These are phyloP conservation scores for Onygena corvina DNA, from an alignment of 2,329 filamentous ascomycete species.

Conservation along the genomic window DNA sequence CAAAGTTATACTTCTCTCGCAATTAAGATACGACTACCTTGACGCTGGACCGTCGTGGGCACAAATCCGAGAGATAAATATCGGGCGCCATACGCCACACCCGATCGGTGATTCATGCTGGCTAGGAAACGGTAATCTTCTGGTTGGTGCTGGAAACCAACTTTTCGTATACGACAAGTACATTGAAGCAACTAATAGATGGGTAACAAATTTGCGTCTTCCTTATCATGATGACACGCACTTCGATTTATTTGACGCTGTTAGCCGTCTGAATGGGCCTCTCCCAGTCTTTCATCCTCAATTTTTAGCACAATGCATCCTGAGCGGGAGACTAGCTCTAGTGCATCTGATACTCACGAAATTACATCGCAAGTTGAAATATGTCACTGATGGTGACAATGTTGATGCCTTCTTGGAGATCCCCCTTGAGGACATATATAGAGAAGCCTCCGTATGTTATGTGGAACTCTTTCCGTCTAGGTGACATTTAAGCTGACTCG, in stretches of 20 bases:
- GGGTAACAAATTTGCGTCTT: conserved; percentile 45
- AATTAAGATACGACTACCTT: conserved; percentile 84
- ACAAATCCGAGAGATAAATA: conserved; percentile 67
- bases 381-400: conserved; percentile 65
- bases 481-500: conserved; percentile 1
- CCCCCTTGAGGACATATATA: conserved; percentile 38
- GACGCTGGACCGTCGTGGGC: conserved; percentile 85
- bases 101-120: conserved; percentile 89
- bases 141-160: conserved; percentile 83
- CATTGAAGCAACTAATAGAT: conserved; percentile 52
- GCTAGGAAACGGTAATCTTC: conserved; percentile 71
- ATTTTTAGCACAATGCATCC: conserved; percentile 73
- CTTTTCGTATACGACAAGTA: conserved; percentile 71
- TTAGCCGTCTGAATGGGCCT: conserved; percentile 73
- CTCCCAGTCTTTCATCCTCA: conserved; percentile 87
- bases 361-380: conserved; percentile 67
- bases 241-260: conserved; percentile 66
- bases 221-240: conserved; percentile 37
- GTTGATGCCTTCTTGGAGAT: conserved; percentile 66
- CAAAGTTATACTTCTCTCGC: conserved; percentile 66
- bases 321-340: conserved; percentile 60
- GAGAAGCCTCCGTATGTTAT: conserved; percentile 33
- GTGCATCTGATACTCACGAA: conserved; percentile 62
- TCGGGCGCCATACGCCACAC: conserved; percentile 70
- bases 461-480: neutral